These are phyloP conservation scores for Serendipita sp. DNA, from an alignment of 768 basidiomycete species.

Conservation along the genomic window DNA sequence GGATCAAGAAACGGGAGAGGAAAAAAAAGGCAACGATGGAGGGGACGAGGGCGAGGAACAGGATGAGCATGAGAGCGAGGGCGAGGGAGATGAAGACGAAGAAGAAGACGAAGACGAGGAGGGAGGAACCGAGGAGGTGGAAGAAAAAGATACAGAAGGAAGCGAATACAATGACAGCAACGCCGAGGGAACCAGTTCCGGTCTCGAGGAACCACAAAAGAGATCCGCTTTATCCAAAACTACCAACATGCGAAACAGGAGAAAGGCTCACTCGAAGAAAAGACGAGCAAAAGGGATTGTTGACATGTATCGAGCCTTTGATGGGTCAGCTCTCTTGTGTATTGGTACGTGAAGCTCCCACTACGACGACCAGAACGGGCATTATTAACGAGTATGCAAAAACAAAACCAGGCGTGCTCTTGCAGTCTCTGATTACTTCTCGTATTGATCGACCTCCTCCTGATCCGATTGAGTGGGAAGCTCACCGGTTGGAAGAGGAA, in stretches of 20 bases:
- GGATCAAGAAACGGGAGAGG: no score
- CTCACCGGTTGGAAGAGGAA: conserved; percentile 4
- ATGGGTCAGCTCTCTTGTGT: background rate
- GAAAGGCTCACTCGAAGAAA: no score
- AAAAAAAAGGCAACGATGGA: no score
- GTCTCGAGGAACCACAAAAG: no score
- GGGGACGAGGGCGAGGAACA: background rate
- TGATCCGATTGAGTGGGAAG: conserved; percentile 9
- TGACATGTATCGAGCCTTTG: conserved; percentile 1
- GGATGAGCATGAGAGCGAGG: conserved; percentile 8
- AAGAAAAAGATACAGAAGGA: no score
- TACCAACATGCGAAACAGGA: no score
- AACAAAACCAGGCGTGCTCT: background rate
- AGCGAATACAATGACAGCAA: background rate
- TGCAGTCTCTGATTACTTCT: background rate
- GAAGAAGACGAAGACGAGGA: conserved; percentile 3
- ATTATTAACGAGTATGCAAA: no score
- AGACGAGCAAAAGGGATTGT: background rate
- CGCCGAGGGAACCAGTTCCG: no score
- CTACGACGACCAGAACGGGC: background rate
- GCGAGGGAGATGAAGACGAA: background rate
- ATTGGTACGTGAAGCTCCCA: background rate
- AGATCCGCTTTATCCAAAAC: no score
- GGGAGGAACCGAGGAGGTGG: background rate
- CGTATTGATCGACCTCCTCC: background rate